Conservation (phyloP, 257 asterid genomes). For the Primulina huaijiensis region DNA sequence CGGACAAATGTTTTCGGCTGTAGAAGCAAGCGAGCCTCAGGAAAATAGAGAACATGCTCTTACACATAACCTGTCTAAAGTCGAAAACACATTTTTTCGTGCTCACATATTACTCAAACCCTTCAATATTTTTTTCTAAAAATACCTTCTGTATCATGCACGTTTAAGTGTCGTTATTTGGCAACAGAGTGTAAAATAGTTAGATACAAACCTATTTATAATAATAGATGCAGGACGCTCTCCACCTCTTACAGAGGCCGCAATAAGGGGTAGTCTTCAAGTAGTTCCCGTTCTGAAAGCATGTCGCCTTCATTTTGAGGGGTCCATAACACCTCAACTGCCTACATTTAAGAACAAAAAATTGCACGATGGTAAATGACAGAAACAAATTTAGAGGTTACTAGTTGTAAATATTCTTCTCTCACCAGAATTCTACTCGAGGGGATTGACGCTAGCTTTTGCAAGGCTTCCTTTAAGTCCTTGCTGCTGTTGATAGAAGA, state of each 20-base stretch:
- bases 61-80: neutral
- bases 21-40: neutral
- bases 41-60: neutral
- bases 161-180: neutral
- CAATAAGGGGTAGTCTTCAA: constrained; percentile 78
- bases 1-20: neutral
- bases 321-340: constrained; percentile 95
- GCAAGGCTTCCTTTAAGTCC: constrained; percentile 85
- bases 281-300: constrained; percentile 79
- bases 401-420: neutral
- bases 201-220: neutral
- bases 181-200: neutral
- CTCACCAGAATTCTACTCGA: constrained; percentile 74
- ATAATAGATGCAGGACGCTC: constrained; percentile 2
- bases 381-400: constrained; percentile 1
- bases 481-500: constrained; percentile 66
- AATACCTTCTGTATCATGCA: neutral
- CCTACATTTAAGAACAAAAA: constrained; percentile 40
- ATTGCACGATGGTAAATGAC: constrained; percentile 15
- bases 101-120: constrained; percentile 13
- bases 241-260: constrained; percentile 58
- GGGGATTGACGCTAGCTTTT: constrained; percentile 81
- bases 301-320: constrained; percentile 86
- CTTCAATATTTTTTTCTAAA: neutral
- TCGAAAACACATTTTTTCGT: constrained; percentile 2